Evolutionary conservation across 306 rosid species (phyloP).

Genomic region (Begonia fuchsioides): DNA sequence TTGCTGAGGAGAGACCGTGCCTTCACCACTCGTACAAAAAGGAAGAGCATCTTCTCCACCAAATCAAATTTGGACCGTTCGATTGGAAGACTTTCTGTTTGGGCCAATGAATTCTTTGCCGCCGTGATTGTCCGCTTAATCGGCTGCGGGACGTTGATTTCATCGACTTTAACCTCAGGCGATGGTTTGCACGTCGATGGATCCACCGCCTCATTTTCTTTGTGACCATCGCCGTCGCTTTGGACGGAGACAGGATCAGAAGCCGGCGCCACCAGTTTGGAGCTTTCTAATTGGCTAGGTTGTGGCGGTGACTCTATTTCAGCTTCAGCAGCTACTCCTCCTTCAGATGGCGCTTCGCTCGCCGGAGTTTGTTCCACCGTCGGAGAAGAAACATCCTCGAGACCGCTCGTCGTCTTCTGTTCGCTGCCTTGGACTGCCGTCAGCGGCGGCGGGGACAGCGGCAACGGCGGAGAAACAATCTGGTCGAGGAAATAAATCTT

Average conservation of each 20-base stretch:
- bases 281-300: background rate
- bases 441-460: background rate
- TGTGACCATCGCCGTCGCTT: background rate
- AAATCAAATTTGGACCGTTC: conserved; percentile 69
- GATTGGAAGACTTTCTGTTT: conserved; percentile 19
- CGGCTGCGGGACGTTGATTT: conserved; percentile 33
- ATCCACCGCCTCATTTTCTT: conserved; percentile 3
- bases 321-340: background rate
- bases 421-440: conserved; percentile 3
- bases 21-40: conserved; percentile 59
- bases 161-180: conserved; percentile 25
- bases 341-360: background rate
- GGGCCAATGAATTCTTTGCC: conserved; percentile 22
- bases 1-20: conserved; percentile 49
- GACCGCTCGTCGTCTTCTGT: conserved; percentile 5
- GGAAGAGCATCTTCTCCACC: conserved; percentile 83
- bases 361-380: background rate
- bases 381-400: background rate
- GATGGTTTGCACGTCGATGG: conserved; percentile 11
- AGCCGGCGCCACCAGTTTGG: background rate
- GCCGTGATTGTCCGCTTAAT: conserved; percentile 19
- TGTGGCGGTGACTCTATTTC: background rate
- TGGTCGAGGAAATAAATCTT: conserved; percentile 44
- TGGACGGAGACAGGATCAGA: background rate
- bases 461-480: conserved; percentile 1